Evolutionary conservation across 2,329 filamentous ascomycete species (phyloP).

Genomic region (Epichloe festucae): DNA sequence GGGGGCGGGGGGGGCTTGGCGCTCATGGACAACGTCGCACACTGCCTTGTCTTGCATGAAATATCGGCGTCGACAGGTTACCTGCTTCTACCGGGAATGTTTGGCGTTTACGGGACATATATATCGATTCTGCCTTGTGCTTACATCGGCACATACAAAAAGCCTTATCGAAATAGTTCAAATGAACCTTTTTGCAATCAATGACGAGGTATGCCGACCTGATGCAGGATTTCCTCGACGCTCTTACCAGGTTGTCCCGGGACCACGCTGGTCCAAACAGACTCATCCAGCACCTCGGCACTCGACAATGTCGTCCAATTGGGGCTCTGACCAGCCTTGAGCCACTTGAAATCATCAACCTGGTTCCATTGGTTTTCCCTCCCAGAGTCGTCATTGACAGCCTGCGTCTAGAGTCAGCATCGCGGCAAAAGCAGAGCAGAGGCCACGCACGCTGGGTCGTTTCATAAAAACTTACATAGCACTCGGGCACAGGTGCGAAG

Average conservation of each 20-base stretch:
- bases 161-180: neutral
- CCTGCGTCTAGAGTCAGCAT: slow-evolving; percentile 8
- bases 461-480: slow-evolving; percentile 45
- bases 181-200: neutral
- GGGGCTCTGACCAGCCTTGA: slow-evolving; percentile 72
- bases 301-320: slow-evolving; percentile 68
- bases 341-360: slow-evolving; percentile 96
- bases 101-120: neutral
- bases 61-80: neutral
- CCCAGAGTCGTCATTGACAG: slow-evolving; percentile 16
- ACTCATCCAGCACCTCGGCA: slow-evolving; percentile 42
- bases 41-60: neutral
- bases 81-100: neutral
- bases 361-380: slow-evolving; percentile 67
- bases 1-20: neutral
- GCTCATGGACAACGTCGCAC: neutral
- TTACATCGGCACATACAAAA: neutral
- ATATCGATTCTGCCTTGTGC: neutral
- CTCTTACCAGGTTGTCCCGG: slow-evolving; percentile 48
- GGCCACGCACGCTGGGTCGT: neutral
- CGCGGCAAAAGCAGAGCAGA: neutral
- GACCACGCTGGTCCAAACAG: slow-evolving; percentile 57
- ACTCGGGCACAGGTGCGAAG: slow-evolving; percentile 62
- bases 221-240: slow-evolving; percentile 51
- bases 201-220: slow-evolving; percentile 26